phyloP scores from a whole-genome alignment of 148 eudicot genomes.

The Vaccinium corymbosum region DNA sequence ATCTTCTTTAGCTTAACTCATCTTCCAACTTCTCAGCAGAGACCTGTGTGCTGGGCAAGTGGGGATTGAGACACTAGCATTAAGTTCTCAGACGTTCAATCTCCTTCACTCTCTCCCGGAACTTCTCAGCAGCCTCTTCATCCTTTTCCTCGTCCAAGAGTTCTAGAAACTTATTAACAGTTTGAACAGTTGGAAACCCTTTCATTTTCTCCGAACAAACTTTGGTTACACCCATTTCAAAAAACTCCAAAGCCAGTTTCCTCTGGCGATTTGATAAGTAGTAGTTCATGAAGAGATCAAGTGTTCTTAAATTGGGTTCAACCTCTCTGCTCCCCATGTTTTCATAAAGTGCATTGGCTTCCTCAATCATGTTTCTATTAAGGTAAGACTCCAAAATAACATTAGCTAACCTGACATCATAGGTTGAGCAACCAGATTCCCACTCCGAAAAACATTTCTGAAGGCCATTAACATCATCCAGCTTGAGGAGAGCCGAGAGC shows the following conservation, averaged over 20 bases:
- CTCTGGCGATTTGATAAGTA: conserved; percentile 30
- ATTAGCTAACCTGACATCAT: conserved; percentile 43
- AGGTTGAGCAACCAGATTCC: conserved; percentile 37
- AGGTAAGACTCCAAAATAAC: conserved; percentile 47
- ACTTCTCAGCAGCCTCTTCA: conserved; percentile 26
- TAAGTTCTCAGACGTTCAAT: conserved; percentile 29
- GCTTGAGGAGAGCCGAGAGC: conserved; percentile 41
- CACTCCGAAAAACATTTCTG: conserved; percentile 43
- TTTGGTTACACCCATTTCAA: conserved; percentile 35
- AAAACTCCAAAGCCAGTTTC: conserved; percentile 40
- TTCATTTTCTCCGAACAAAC: conserved; percentile 9
- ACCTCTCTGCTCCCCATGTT: conserved; percentile 21
- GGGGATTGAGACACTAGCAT: conserved; percentile 8
- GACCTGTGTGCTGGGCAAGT: background rate
- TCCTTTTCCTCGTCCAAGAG: conserved; percentile 37
- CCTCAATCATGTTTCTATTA: conserved; percentile 36
- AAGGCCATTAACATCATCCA: conserved; percentile 37
- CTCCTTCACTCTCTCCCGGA: conserved; percentile 41
- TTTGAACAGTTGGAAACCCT: conserved; percentile 42
- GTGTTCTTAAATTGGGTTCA: conserved; percentile 36
- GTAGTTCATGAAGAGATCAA: conserved; percentile 24
- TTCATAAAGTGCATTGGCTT: conserved; percentile 35
- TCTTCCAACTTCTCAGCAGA: conserved; percentile 11
- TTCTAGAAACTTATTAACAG: conserved; percentile 27
- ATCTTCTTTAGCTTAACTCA: background rate